phyloP scores from a whole-genome alignment of 148 eudicot genomes.

The Linanthus parryae region DNA sequence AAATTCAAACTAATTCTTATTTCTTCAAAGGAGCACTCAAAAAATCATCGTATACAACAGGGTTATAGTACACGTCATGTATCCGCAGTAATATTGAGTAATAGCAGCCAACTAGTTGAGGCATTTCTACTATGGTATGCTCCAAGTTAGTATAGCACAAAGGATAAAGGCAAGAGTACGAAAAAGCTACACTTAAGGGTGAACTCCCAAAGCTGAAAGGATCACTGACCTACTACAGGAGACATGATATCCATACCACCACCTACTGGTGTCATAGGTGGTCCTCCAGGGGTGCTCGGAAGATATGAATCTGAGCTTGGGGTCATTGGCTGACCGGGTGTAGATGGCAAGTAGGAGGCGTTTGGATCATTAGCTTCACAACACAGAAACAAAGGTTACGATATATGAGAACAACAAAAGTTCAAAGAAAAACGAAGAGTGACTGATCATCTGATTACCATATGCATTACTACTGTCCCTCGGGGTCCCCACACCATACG shows the following conservation, averaged over 20 bases:
- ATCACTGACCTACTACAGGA: slow-evolving; percentile 65
- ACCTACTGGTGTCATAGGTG: slow-evolving; percentile 98
- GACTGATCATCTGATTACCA: slow-evolving; percentile 27
- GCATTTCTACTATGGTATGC: too few species aligned
- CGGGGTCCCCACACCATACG: slow-evolving; percentile 83
- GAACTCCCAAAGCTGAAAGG: too few species aligned
- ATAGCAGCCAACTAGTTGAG: too few species aligned
- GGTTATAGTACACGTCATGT: too few species aligned
- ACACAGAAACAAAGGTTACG: not conserved
- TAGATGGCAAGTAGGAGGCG: slow-evolving; percentile 94
- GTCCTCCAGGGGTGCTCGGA: slow-evolving; percentile 99
- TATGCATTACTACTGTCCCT: slow-evolving; percentile 77
- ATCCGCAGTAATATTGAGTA: too few species aligned
- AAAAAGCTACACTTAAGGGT: too few species aligned
- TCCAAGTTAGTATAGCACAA: too few species aligned
- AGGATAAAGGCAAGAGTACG: too few species aligned
- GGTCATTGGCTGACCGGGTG: slow-evolving; percentile 94
- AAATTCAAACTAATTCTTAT: too few species aligned
- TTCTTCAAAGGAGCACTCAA: too few species aligned
- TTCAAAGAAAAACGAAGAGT: not conserved
- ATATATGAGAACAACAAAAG: not conserved
- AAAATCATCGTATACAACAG: too few species aligned
- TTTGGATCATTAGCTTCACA: slow-evolving; percentile 93
- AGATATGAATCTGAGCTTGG: slow-evolving; percentile 79
- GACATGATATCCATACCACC: slow-evolving; percentile 97